Evolutionary conservation across 345 rosid genomes (phyloP).

Genomic region (Brassica incana): DNA sequence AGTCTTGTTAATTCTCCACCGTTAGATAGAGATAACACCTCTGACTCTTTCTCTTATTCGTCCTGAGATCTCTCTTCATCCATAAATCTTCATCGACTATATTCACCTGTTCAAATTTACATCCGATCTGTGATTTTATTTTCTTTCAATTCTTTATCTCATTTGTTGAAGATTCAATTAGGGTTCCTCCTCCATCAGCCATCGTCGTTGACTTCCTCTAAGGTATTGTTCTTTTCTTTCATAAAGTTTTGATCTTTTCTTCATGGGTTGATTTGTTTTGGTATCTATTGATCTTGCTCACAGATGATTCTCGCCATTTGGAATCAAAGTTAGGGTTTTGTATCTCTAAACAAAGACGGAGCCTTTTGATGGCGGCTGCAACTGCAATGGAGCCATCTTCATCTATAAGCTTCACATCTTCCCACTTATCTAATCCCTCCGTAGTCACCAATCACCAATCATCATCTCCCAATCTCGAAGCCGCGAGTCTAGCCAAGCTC

Average conservation of each 20-base stretch:
- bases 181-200: conserved; percentile 17
- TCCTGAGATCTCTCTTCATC: not conserved
- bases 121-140: not conserved
- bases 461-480: conserved; percentile 52
- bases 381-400: conserved; percentile 70
- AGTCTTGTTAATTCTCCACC: conserved; percentile 22
- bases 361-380: conserved; percentile 54
- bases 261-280: conserved; percentile 3
- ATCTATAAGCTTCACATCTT: conserved; percentile 72
- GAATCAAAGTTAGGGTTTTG: conserved; percentile 14
- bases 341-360: not conserved
- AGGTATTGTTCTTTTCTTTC: not conserved
- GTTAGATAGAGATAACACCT: conserved; percentile 13
- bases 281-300: not conserved
- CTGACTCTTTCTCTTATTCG: not conserved
- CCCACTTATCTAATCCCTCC: conserved; percentile 55
- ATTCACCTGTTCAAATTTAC: not conserved
- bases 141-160: not conserved
- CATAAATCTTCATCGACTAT: conserved; percentile 4
- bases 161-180: conserved; percentile 14
- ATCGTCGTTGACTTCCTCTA: conserved; percentile 32
- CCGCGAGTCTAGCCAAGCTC: conserved; percentile 67
- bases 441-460: conserved; percentile 45
- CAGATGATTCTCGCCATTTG: not conserved
- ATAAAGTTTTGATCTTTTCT: conserved; percentile 28